Percentiles rank a stretch among this genome's conserved stretches.
These are phyloP conservation scores for Exophiala lecanii-corni DNA, from an alignment of 2,329 filamentous ascomycete species.

Conservation along the genomic window DNA sequence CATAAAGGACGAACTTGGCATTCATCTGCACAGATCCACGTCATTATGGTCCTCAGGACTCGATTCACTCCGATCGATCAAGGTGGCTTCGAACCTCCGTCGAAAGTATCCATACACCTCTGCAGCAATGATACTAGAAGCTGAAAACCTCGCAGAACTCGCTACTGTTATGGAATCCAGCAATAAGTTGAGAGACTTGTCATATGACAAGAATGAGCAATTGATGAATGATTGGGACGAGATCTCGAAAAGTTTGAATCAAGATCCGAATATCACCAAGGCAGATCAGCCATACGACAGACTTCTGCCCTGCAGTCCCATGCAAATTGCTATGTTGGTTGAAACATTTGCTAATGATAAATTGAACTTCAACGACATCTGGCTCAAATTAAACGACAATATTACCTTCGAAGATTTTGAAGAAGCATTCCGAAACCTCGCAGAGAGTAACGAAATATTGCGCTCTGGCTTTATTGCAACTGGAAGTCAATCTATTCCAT, in stretches of 20 bases:
- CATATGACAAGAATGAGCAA: not conserved
- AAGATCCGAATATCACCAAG: not conserved
- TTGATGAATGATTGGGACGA: slow-evolving; percentile 9
- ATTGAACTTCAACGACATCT: slow-evolving; percentile 75
- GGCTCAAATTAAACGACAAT: slow-evolving; percentile 51
- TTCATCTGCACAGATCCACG: slow-evolving; percentile 34
- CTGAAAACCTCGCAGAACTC: slow-evolving; percentile 41
- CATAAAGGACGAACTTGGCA: slow-evolving; percentile 41
- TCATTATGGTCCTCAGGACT: slow-evolving; percentile 54
- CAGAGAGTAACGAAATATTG: slow-evolving; percentile 59
- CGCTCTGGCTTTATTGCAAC: slow-evolving; percentile 67
- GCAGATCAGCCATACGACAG: slow-evolving; percentile 29
- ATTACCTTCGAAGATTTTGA: slow-evolving; percentile 40
- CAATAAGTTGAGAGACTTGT: not conserved
- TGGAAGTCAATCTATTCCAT: slow-evolving; percentile 41
- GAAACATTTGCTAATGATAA: slow-evolving; percentile 59
- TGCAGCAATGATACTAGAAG: slow-evolving; percentile 59
- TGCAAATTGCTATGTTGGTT: slow-evolving; percentile 75
- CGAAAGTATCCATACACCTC: slow-evolving; percentile 51
- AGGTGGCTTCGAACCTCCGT: slow-evolving; percentile 61
- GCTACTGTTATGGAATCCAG: slow-evolving; percentile 1
- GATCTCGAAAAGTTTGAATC: slow-evolving; percentile 3
- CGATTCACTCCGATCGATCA: slow-evolving; percentile 62
- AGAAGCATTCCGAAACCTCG: slow-evolving; percentile 48
- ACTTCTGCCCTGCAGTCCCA: slow-evolving; percentile 60